These are phyloP conservation scores for Neurospora sp. DNA, from an alignment of 495 filamentous ascomycete genomes.

Conservation along the genomic window DNA sequence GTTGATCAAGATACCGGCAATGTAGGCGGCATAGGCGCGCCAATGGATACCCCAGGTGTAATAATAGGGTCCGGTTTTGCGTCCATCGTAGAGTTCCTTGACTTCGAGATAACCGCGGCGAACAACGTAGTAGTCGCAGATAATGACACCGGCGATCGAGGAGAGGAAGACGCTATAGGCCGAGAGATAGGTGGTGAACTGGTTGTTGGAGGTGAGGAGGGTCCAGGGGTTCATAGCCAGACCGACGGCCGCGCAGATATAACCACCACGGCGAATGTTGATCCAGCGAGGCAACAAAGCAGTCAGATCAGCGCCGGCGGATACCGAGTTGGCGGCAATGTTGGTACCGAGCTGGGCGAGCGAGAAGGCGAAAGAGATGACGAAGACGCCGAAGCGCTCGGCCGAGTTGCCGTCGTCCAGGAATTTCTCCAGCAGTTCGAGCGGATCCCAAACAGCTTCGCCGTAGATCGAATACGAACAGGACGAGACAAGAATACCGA, in stretches of 20 bases:
- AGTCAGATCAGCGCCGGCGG: constrained; percentile 84
- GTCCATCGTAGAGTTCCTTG: constrained; percentile 68
- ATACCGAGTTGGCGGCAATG: constrained; percentile 86
- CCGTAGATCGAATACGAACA: constrained; percentile 70
- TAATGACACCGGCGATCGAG: constrained; percentile 83
- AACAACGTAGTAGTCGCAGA: constrained; percentile 84
- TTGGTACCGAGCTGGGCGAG: constrained; percentile 89
- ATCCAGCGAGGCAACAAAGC: constrained; percentile 79
- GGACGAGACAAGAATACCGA: constrained; percentile 89
- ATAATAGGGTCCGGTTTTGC: constrained; percentile 58
- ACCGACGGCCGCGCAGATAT: constrained; percentile 75
- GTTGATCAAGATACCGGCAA: constrained; percentile 82
- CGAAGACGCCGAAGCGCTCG: constrained; percentile 80
- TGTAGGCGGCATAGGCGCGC: constrained; percentile 76
- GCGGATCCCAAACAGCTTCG: constrained; percentile 77
- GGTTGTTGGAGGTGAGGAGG: constrained; percentile 65
- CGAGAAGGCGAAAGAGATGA: constrained; percentile 73
- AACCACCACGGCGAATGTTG: constrained; percentile 84
- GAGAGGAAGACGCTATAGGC: constrained; percentile 94
- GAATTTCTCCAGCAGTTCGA: constrained; percentile 65
- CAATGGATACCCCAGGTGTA: constrained; percentile 67
- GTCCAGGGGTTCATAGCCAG: constrained; percentile 88
- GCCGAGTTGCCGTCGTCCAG: constrained; percentile 61
- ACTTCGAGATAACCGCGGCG: constrained; percentile 74
- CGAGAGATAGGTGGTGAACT: constrained; percentile 90